These are phyloP conservation scores for Phytopythium sindhum DNA, from an alignment of 352 stramenopile species.

Conservation along the genomic window DNA sequence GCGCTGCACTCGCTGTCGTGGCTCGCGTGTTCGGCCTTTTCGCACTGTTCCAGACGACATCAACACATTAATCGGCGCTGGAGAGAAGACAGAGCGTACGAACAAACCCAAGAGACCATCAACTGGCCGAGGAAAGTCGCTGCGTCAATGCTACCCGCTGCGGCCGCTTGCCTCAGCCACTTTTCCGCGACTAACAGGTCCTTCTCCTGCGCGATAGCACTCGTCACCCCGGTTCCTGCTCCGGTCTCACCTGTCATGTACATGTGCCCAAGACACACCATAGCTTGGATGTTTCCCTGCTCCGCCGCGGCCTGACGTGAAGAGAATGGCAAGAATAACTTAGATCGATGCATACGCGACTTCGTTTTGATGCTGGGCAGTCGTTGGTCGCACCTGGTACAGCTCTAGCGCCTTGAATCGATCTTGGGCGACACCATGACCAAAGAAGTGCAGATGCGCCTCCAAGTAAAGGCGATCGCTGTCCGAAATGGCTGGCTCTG, in stretches of 20 bases:
- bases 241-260: slow-evolving; percentile 27
- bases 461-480: slow-evolving; percentile 43
- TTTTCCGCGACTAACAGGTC: slow-evolving; percentile 52
- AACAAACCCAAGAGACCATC: slow-evolving; percentile 25
- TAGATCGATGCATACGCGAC: too few relatives aligned
- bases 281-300: slow-evolving; percentile 35
- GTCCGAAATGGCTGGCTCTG: slow-evolving; percentile 1
- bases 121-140: slow-evolving; percentile 49
- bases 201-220: slow-evolving; percentile 27
- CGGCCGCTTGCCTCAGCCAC: slow-evolving; percentile 43
- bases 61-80: background rate
- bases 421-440: slow-evolving; percentile 40
- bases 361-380: too few relatives aligned
- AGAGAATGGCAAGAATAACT: background rate
- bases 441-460: slow-evolving; percentile 64
- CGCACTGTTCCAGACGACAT: slow-evolving; percentile 20
- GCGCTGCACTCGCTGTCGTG: slow-evolving; percentile 30
- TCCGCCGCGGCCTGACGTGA: slow-evolving; percentile 43
- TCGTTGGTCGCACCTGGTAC: slow-evolving; percentile 38
- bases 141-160: slow-evolving; percentile 38
- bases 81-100: background rate
- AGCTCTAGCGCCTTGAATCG: slow-evolving; percentile 38
- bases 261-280: slow-evolving; percentile 67
- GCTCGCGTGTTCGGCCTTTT: slow-evolving; percentile 40
- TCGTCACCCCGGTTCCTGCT: background rate